Evolutionary conservation across 148 eudicot species (phyloP).

Genomic region (Cornus kousa): DNA sequence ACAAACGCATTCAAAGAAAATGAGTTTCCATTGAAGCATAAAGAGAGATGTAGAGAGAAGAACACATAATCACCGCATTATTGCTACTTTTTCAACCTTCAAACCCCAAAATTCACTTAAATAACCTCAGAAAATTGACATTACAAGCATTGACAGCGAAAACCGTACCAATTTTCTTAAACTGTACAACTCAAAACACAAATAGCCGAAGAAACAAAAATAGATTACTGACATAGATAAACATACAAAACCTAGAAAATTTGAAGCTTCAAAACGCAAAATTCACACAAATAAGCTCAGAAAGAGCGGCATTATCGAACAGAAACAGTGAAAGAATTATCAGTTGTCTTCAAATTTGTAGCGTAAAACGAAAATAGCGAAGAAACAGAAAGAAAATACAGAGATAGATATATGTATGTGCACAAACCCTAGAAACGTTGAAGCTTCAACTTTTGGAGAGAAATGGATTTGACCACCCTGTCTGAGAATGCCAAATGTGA

Average conservation of each 20-base stretch:
- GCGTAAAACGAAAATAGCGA: no score
- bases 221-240: not conserved
- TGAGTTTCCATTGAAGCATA: not conserved
- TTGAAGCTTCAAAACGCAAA: not conserved
- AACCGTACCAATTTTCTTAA: not conserved
- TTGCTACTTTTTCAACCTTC: not conserved
- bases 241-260: not conserved
- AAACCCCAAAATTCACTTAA: not conserved
- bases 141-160: not conserved
- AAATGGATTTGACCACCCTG: no score
- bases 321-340: not conserved
- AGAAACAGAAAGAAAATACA: not conserved
- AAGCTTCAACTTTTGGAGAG: not conserved
- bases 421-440: not conserved
- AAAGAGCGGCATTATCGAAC: not conserved
- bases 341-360: not conserved
- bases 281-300: not conserved
- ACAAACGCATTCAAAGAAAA: not conserved
- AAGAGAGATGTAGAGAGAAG: not conserved
- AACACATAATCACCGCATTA: not conserved
- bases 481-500: not conserved
- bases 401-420: not conserved
- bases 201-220: not conserved
- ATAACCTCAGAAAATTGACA: not conserved
- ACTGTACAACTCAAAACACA: not conserved